Conservation (phyloP, 164 flowering plant species). For the Aristolochia contorta region DNA sequence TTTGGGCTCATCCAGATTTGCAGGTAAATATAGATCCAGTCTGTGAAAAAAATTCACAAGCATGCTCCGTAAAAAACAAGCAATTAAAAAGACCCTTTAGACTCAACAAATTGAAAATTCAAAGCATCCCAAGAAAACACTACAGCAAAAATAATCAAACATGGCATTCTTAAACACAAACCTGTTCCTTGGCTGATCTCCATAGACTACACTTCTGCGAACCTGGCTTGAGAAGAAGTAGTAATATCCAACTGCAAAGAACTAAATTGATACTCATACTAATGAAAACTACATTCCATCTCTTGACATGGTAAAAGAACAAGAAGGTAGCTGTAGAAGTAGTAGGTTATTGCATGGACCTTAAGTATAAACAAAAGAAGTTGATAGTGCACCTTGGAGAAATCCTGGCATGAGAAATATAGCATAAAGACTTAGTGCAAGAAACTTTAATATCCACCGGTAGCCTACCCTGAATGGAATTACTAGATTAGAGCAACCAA, state of each 20-base stretch:
- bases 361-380: not conserved
- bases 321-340: not conserved
- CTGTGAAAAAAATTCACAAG: slow-evolving; percentile 27
- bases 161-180: slow-evolving; percentile 5
- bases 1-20: slow-evolving; percentile 40
- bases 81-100: no score
- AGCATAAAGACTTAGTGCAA: slow-evolving; percentile 78
- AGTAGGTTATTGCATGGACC: not conserved
- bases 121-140: no score
- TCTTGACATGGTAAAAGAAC: not conserved
- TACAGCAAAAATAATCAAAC: not conserved
- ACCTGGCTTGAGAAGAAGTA: slow-evolving; percentile 79
- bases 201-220: slow-evolving; percentile 68
- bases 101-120: no score
- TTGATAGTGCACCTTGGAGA: slow-evolving; percentile 52
- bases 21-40: slow-evolving; percentile 81
- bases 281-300: not conserved
- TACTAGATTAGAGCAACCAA: slow-evolving; percentile 17
- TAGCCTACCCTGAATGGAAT: slow-evolving; percentile 80
- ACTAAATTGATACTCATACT: slow-evolving; percentile 1
- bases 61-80: not conserved
- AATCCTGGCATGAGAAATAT: slow-evolving; percentile 91
- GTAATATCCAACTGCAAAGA: slow-evolving; percentile 64
- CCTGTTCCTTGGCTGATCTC: slow-evolving; percentile 90
- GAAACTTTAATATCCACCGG: slow-evolving; percentile 68